Conservation (phyloP, 2,329 filamentous ascomycete species). For the Fusarium succisae region DNA sequence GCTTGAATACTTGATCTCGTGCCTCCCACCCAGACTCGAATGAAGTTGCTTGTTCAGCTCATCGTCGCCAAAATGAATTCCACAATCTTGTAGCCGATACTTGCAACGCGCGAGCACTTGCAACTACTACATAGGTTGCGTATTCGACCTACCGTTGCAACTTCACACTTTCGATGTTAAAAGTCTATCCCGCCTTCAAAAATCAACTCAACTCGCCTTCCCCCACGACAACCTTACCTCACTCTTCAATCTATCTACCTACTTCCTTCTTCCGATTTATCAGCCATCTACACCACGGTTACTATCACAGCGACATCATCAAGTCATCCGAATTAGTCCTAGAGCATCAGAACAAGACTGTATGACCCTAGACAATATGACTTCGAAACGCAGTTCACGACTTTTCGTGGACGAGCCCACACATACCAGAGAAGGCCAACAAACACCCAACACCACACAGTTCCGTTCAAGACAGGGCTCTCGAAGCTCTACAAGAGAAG, state of each 20-base stretch:
- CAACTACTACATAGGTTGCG: conserved; percentile 21
- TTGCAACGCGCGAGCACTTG: conserved; percentile 37
- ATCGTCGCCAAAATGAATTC: conserved; percentile 40
- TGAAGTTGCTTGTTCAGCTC: conserved; percentile 40
- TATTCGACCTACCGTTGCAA: conserved; percentile 20
- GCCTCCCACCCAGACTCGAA: conserved; percentile 24
- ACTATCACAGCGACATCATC: not conserved
- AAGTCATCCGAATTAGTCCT: not conserved
- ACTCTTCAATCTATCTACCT: conserved; percentile 10
- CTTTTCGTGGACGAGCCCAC: conserved; percentile 32
- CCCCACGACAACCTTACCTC: conserved; percentile 26
- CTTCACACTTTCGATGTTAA: not conserved
- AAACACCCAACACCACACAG: conserved; percentile 25
- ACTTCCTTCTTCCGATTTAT: not conserved
- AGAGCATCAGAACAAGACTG: not conserved
- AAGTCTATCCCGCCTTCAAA: conserved; percentile 11
- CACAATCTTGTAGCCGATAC: conserved; percentile 36
- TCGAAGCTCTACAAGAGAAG: conserved; percentile 44
- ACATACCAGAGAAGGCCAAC: conserved; percentile 15
- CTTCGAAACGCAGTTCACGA: conserved; percentile 39
- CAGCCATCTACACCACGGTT: not conserved
- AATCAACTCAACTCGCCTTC: not conserved
- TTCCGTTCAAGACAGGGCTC: conserved; percentile 45
- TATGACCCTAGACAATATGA: conserved; percentile 27
- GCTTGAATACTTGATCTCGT: conserved; percentile 36